phyloP scores from a whole-genome alignment of 2,329 filamentous ascomycete genomes.

The Monilinia fructigena region DNA sequence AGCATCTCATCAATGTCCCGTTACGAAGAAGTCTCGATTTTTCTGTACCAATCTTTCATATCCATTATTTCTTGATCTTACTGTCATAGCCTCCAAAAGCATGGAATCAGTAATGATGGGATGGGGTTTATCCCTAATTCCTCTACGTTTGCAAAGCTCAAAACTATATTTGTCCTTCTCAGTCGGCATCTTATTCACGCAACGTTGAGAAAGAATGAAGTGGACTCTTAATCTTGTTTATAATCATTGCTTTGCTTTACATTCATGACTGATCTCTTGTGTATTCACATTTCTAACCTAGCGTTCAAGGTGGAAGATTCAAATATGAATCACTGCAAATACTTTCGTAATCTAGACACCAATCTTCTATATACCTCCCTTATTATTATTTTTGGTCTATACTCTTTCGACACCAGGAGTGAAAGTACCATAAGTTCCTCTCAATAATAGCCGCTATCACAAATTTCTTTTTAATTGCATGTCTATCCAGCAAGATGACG shows the following conservation, averaged over 20 bases:
- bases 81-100: no score
- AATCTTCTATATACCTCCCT: background rate
- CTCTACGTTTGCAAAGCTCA: slow-evolving; percentile 21
- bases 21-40: slow-evolving; percentile 27
- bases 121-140: background rate
- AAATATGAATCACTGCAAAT: background rate
- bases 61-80: background rate
- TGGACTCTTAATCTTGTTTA: background rate
- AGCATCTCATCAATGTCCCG: slow-evolving; percentile 27
- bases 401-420: background rate
- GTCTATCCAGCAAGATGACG: background rate
- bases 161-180: slow-evolving; percentile 1
- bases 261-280: background rate
- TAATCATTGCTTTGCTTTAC: background rate
- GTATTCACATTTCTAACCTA: slow-evolving; percentile 2
- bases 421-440: background rate
- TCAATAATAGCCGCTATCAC: background rate
- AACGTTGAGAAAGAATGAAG: background rate
- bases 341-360: background rate
- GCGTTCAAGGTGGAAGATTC: slow-evolving; percentile 3
- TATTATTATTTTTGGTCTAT: background rate
- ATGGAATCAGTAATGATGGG: slow-evolving; percentile 18
- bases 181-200: slow-evolving; percentile 2
- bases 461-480: background rate
- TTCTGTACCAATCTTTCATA: slow-evolving; percentile 27